Evolutionary conservation across 148 eudicot species (phyloP).

Genomic region (Silene uniflora): DNA sequence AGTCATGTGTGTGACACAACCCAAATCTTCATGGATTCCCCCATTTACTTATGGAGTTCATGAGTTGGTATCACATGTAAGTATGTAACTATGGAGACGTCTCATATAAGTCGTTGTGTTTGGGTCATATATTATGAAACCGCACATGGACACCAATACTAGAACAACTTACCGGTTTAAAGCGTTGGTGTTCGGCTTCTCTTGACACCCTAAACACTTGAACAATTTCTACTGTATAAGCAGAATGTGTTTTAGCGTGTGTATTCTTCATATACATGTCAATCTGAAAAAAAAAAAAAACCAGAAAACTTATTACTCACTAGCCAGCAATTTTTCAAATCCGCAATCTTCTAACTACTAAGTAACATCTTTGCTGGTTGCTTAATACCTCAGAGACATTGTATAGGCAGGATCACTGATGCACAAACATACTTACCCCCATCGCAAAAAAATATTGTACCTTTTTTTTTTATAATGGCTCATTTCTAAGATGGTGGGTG

Average conservation of each 20-base stretch:
- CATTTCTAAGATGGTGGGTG: background rate
- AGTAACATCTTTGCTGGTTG: background rate
- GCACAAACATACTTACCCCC: background rate
- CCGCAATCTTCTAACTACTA: too few relatives aligned
- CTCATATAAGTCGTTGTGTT: background rate
- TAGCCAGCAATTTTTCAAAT: background rate
- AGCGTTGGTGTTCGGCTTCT: conserved; percentile 69
- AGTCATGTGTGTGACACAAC: background rate
- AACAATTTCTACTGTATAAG: conserved; percentile 65
- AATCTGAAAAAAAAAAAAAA: conserved; percentile 40
- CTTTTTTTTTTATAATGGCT: background rate
- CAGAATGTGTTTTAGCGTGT: conserved; percentile 87
- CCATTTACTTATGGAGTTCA: background rate
- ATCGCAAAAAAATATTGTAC: too few relatives aligned
- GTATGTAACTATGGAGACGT: background rate
- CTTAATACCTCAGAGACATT: background rate
- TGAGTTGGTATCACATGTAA: background rate
- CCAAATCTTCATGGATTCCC: background rate
- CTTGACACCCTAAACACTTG: conserved; percentile 80
- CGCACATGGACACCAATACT: conserved; percentile 1
- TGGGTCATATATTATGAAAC: background rate
- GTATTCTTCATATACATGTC: conserved; percentile 75
- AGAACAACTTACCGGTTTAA: conserved; percentile 47
- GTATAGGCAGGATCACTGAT: background rate
- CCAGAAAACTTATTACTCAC: background rate